These are phyloP conservation scores for Liriodendron chinense DNA, from an alignment of 164 flowering plant genomes.

Conservation along the genomic window DNA sequence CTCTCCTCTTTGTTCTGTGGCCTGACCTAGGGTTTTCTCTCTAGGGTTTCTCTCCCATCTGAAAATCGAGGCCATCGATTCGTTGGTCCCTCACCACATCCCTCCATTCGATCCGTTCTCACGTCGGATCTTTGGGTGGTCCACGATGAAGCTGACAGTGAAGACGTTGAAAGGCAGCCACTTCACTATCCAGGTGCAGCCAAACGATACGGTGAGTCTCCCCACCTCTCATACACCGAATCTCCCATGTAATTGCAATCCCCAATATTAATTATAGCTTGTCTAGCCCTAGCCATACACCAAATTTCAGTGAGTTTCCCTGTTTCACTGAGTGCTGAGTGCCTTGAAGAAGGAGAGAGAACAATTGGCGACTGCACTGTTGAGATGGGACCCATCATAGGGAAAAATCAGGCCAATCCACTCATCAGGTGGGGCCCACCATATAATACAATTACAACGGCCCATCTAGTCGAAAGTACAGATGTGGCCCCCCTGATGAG, in stretches of 20 bases:
- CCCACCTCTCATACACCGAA: background rate
- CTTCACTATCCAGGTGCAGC: constrained; percentile 86
- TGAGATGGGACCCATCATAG: background rate
- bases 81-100: no score
- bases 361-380: background rate
- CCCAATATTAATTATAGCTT: background rate
- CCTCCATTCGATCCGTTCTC: no score
- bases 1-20: no score
- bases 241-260: background rate
- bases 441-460: no score
- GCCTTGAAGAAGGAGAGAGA: background rate
- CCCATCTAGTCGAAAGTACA: no score
- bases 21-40: no score
- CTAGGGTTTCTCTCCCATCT: no score
- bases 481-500: no score
- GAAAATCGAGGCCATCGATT: no score
- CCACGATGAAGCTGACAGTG: constrained; percentile 89
- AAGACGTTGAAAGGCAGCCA: constrained; percentile 97
- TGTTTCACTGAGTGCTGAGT: background rate
- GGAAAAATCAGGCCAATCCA: no score
- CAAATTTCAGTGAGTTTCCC: background rate
- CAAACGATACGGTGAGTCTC: constrained; percentile 66
- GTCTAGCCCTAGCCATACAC: background rate
- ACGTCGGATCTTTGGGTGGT: constrained; percentile 6
- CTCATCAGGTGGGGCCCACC: no score